Conservation (phyloP, 2,329 filamentous ascomycete species). For the Penicillium sclerotiorum region DNA sequence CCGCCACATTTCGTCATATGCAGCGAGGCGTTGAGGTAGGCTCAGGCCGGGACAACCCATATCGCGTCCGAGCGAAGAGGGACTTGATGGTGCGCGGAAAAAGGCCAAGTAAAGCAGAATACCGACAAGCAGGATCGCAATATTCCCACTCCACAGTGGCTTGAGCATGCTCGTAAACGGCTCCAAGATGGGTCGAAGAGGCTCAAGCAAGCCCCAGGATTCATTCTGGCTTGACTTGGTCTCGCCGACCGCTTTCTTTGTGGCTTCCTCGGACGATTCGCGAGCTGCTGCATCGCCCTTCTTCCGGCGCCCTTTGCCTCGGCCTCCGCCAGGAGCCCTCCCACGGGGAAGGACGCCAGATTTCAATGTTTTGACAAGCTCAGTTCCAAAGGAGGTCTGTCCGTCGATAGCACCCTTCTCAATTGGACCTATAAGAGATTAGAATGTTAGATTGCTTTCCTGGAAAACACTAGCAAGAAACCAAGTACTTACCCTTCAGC, state of each 20-base stretch:
- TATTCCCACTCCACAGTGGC: slow-evolving; percentile 73
- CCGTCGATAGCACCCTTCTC: slow-evolving; percentile 94
- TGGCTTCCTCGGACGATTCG: slow-evolving; percentile 47
- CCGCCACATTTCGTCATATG: slow-evolving; percentile 92
- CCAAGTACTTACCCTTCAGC: slow-evolving; percentile 73
- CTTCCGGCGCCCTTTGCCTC: slow-evolving; percentile 62
- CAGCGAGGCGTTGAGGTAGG: slow-evolving; percentile 69
- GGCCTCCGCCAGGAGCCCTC: slow-evolving; percentile 54
- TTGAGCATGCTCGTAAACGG: slow-evolving; percentile 70
- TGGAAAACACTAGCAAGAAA: not conserved
- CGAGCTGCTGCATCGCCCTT: slow-evolving; percentile 51
- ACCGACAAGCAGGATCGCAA: slow-evolving; percentile 74
- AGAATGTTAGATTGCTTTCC: slow-evolving; percentile 22
- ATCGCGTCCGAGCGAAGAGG: slow-evolving; percentile 39
- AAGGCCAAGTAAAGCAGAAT: slow-evolving; percentile 74
- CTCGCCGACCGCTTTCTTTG: slow-evolving; percentile 44
- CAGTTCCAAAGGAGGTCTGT: slow-evolving; percentile 79
- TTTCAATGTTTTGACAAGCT: slow-evolving; percentile 74
- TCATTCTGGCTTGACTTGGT: slow-evolving; percentile 45
- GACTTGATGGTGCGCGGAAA: slow-evolving; percentile 56
- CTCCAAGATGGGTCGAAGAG: slow-evolving; percentile 68
- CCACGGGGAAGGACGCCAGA: slow-evolving; percentile 69
- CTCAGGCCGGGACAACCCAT: slow-evolving; percentile 44
- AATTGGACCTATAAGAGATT: slow-evolving; percentile 70
- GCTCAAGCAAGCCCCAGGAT: slow-evolving; percentile 81